Evolutionary conservation across 257 asterid genomes (phyloP), one percentile per base, ranked within the genome.

Genomic region (Nemophila menziesii): DNA sequence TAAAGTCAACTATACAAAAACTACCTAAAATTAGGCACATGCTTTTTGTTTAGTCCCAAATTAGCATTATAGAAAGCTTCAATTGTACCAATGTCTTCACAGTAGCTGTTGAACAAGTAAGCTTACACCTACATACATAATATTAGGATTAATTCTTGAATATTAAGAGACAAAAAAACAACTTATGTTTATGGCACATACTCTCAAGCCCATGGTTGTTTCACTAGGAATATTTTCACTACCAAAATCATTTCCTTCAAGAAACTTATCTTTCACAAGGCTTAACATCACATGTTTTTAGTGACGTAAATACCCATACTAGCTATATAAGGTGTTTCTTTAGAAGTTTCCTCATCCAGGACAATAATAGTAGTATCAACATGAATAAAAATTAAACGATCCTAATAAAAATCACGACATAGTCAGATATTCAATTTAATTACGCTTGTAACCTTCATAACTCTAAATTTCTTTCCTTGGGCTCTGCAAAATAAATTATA

Each of bases 221-320:
- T 94, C 97, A 58, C 97, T 94, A 44, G 97, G 94, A 54, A 86
- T 86, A 52, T 82, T 92, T 74, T 86, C 97, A 70, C 97, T 86
- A 42, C 97, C 97, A 55, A 86, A 86, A 67, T 86, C 96, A 70
- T 86, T 86, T 65, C 94, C 96, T 39, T 77, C 78, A 20, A 93
- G 96, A 62, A 86, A 86, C 67, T 70, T 59, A 19, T 79, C 87
- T 37, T 78, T 40, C 22, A 86, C 84, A 49, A 86, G 77, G 63
- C 68, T 66, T 46, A 74, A 8, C 97, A 86, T 86, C 65, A 82
- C 97, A 44, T 86, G 78, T 72, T 86, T 86, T 94, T 82, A 46
- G 82, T 78, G 50, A 86, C 97, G 68, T 86, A 86, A 57, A 86
- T 86, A 26, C 94, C 97, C 97, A 86, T 86, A 49, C 97, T 86